A percentile compares a stretch with the other conserved stretches of the same genome.
Conservation (phyloP, 1,284 basidiomycete species). For the Tylopilus orsonianus region DNA sequence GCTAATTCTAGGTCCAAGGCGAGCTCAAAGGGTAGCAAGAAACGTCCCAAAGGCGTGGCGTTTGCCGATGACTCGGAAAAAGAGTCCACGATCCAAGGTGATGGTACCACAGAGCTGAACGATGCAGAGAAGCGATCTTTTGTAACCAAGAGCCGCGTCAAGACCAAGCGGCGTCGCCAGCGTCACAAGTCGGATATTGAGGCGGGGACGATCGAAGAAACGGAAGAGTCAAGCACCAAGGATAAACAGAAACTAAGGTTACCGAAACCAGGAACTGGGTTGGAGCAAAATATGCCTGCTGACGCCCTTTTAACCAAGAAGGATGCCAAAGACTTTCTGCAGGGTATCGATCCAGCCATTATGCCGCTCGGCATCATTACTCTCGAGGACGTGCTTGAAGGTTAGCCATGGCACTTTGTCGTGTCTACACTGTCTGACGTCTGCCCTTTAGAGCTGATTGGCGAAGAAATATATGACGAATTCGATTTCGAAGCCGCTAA, state of each 20-base stretch:
- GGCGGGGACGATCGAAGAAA: conserved; percentile 30
- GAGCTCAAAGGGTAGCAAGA: conserved; percentile 7
- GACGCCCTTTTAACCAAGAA: conserved; percentile 76
- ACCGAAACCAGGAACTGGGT: conserved; percentile 40
- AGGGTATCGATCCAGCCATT: conserved; percentile 69
- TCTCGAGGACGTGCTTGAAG: conserved; percentile 89
- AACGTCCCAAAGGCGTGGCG: conserved; percentile 31
- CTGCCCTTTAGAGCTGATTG: conserved; percentile 66
- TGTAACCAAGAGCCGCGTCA: conserved; percentile 19
- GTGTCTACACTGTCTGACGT: conserved; percentile 5
- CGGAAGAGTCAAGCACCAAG: conserved; percentile 23
- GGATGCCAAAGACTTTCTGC: conserved; percentile 74
- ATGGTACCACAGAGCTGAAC: conserved; percentile 30
- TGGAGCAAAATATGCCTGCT: conserved; percentile 82
- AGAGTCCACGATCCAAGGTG: conserved; percentile 37
- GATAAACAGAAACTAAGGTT: conserved; percentile 43
- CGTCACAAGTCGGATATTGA: conserved; percentile 37
- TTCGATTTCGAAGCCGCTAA: conserved; percentile 75
- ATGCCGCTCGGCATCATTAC: conserved; percentile 92
- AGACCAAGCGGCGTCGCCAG: conserved; percentile 22
- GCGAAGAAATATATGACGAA: conserved; percentile 89
- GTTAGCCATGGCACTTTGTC: conserved; percentile 36
- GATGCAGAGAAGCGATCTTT: conserved; percentile 22
- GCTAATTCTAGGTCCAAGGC: conserved; percentile 27
- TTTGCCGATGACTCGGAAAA: conserved; percentile 32